Conservation (phyloP, 495 filamentous ascomycete genomes). For the Lineolata rhizophorae region DNA sequence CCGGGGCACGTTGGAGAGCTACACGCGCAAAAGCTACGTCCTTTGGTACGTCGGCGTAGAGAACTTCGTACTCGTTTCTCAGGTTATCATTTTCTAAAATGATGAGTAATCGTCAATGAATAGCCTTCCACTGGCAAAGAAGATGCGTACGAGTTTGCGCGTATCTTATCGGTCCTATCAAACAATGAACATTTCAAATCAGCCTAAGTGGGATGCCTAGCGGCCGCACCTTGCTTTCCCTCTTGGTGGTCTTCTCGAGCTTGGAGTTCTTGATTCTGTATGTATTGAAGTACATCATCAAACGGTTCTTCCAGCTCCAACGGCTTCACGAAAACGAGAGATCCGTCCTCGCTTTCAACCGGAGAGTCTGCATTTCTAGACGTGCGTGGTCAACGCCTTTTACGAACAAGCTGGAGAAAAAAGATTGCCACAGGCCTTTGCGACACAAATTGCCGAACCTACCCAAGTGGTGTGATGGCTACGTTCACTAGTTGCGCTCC, state of each 20-base stretch:
- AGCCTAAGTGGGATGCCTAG: no score
- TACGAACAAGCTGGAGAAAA: constrained; percentile 1
- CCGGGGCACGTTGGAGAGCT: constrained; percentile 34
- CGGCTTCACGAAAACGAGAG: constrained; percentile 28
- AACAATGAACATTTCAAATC: no score
- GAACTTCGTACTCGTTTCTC: constrained; percentile 35
- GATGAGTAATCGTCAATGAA: constrained; percentile 12
- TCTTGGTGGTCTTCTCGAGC: constrained; percentile 4
- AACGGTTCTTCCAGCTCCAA: constrained; percentile 19
- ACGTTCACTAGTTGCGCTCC: constrained; percentile 34
- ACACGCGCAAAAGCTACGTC: constrained; percentile 44
- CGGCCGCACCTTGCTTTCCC: no score
- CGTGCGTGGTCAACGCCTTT: no score
- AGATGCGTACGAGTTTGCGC: constrained; percentile 23
- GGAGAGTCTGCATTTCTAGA: constrained; percentile 39
- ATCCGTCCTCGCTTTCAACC: constrained; percentile 17
- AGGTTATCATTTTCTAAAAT: constrained; percentile 74
- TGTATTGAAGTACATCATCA: constrained; percentile 13
- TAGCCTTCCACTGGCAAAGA: neutral
- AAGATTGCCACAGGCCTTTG: neutral
- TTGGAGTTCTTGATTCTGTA: constrained; percentile 9
- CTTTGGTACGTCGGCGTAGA: constrained; percentile 30
- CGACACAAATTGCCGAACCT: constrained; percentile 8
- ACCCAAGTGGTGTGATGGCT: constrained; percentile 47
- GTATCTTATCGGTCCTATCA: constrained; percentile 19